phyloP scores from a whole-genome alignment of 352 stramenopile species.

The Phytopythium delawarense region DNA sequence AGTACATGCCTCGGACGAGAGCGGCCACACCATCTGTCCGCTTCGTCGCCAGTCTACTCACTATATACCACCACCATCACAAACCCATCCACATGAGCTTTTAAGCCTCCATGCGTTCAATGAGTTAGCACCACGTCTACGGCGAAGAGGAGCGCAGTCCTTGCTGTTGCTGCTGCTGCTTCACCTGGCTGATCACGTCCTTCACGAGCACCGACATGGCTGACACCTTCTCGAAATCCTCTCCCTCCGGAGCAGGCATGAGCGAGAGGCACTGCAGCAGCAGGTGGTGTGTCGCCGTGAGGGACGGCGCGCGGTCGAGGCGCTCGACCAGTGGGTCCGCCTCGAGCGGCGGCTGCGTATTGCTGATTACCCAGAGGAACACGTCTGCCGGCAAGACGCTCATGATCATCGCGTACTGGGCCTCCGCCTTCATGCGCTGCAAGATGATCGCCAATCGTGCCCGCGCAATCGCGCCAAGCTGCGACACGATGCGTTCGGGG shows the following conservation, averaged over 20 bases:
- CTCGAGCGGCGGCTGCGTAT: conserved; percentile 44
- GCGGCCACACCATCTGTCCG: neutral
- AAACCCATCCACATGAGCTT: neutral
- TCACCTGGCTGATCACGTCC: conserved; percentile 70
- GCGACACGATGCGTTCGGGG: conserved; percentile 50
- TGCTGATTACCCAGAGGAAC: conserved; percentile 67
- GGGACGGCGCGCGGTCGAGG: conserved; percentile 62
- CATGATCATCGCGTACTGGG: conserved; percentile 78
- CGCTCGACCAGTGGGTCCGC: conserved; percentile 59
- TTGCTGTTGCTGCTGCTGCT: conserved; percentile 30
- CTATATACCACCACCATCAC: neutral
- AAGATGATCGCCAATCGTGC: conserved; percentile 71
- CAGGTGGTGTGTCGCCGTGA: conserved; percentile 72
- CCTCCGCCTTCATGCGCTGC: conserved; percentile 67
- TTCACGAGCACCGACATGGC: conserved; percentile 85
- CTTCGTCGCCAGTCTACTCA: neutral
- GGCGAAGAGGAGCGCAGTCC: conserved; percentile 4
- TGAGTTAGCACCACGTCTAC: neutral
- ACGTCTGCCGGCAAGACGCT: conserved; percentile 75
- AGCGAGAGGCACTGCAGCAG: conserved; percentile 59
- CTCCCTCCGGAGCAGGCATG: conserved; percentile 32
- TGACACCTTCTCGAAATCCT: conserved; percentile 63
- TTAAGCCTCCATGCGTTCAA: neutral
- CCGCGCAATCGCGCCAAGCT: conserved; percentile 63
- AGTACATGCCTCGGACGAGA: neutral